These are phyloP conservation scores for Coemansia sp. DNA, from an alignment of 192 early-diverging fungal genomes.

Conservation along the genomic window DNA sequence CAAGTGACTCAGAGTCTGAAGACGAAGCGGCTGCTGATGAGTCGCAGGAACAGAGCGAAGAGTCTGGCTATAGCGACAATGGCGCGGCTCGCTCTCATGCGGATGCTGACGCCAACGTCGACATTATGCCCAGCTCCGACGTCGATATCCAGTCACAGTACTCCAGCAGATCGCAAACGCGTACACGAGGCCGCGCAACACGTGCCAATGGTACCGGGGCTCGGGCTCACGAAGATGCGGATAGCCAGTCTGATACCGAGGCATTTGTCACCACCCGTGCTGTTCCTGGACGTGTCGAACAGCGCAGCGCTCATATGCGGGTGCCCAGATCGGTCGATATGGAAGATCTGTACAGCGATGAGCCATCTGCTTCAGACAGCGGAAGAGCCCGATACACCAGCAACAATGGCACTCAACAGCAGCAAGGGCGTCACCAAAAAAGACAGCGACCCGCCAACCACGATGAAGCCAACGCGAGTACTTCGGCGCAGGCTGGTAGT, in stretches of 20 bases:
- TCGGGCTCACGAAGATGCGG: background rate
- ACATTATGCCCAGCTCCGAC: constrained; percentile 8
- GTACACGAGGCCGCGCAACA: background rate
- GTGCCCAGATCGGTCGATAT: constrained; percentile 24
- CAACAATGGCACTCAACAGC: background rate
- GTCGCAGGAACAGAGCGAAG: background rate
- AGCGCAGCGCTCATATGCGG: constrained; percentile 12
- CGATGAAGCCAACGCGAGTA: constrained; percentile 23
- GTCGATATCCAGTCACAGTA: background rate
- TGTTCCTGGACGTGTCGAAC: constrained; percentile 1
- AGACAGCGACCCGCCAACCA: background rate
- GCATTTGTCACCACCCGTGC: background rate
- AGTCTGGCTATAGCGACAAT: background rate
- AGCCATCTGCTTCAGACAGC: constrained; percentile 9
- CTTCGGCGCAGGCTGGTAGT: background rate
- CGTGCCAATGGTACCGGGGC: background rate
- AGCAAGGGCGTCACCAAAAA: constrained; percentile 6
- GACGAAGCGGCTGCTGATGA: background rate
- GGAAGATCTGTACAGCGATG: constrained; percentile 8
- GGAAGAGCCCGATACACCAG: constrained; percentile 10
- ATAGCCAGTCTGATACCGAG: constrained; percentile 5
- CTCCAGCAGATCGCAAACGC: background rate
- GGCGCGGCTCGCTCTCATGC: background rate
- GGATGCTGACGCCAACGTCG: background rate
- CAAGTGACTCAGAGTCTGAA: constrained; percentile 37